A percentile compares a stretch with the other conserved stretches of the same genome.
phyloP scores from a whole-genome alignment of 225 moss, liverwort and hornwort species.

The Sphagnum contortum region DNA sequence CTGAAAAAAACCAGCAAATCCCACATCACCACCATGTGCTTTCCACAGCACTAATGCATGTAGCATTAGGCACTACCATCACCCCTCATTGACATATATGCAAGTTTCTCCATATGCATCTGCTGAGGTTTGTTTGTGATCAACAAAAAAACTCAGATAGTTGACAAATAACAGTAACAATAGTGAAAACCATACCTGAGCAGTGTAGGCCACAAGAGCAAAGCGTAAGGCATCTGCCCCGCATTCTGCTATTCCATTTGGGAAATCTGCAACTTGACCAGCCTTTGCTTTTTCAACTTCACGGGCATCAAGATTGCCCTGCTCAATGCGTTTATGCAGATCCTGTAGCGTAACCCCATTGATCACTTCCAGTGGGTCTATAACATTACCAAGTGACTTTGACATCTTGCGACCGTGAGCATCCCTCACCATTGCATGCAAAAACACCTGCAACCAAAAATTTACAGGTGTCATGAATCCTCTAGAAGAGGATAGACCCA shows the following conservation, averaged over 20 bases:
- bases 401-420: constrained; percentile 98
- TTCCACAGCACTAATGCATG: too few relatives aligned
- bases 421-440: constrained; percentile 94
- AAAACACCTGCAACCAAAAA: constrained; percentile 41
- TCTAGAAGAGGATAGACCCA: too few relatives aligned
- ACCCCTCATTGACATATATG: not conserved
- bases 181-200: constrained; percentile 31
- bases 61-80: too few relatives aligned
- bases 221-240: constrained; percentile 96
- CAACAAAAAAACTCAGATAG: not conserved
- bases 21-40: too few relatives aligned
- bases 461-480: too few relatives aligned
- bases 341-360: constrained; percentile 66
- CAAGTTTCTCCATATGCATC: not conserved
- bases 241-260: constrained; percentile 81
- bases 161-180: too few relatives aligned
- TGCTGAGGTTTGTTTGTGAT: not conserved
- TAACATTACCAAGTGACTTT: constrained; percentile 83
- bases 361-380: constrained; percentile 75
- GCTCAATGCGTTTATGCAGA: constrained; percentile 62
- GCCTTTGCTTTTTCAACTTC: constrained; percentile 82
- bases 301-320: constrained; percentile 76
- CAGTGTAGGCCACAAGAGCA: constrained; percentile 79
- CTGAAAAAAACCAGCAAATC: constrained; percentile 22
- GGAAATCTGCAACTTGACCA: constrained; percentile 69